Percentiles rank a stretch among this genome's conserved stretches.
Conservation (phyloP, 176 grass and related monocot species). For the Ampelocalamus luodianensis region DNA sequence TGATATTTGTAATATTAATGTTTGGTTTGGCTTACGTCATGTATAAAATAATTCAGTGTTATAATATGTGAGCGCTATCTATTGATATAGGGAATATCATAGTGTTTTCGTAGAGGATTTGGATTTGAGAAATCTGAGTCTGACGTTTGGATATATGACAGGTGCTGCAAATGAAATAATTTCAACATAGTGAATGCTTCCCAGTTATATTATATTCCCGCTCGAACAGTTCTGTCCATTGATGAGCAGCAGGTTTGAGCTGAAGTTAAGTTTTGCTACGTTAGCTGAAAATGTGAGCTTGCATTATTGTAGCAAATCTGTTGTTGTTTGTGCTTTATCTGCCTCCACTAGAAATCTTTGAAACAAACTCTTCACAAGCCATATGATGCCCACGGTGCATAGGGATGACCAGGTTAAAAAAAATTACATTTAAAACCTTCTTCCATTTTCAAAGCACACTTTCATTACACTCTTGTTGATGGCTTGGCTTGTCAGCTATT, state of each 20-base stretch:
- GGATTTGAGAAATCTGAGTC: no score
- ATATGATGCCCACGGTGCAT: slow-evolving; percentile 11
- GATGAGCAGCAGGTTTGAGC: slow-evolving; percentile 7
- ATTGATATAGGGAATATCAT: no score
- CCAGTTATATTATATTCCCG: slow-evolving; percentile 1
- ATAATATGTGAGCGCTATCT: no score
- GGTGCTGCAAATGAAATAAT: no score
- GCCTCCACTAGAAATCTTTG: slow-evolving; percentile 6
- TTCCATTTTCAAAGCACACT: slow-evolving; percentile 5
- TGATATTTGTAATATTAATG: no score
- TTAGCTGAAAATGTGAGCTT: not conserved
- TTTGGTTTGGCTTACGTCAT: no score
- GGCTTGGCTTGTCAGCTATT: not conserved
- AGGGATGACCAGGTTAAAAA: not conserved
- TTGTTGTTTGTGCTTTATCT: slow-evolving; percentile 21
- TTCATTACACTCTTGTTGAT: slow-evolving; percentile 10
- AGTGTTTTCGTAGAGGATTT: no score
- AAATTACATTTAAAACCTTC: slow-evolving; percentile 9
- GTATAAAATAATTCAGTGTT: no score
- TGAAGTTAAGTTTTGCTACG: slow-evolving; percentile 16
- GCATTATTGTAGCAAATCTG: slow-evolving; percentile 11
- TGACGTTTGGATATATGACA: no score
- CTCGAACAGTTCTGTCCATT: slow-evolving; percentile 17
- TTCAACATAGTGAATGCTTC: not conserved
- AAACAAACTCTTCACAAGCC: not conserved